Conservation (phyloP, 768 basidiomycete species). For the Pholiota microspora region DNA sequence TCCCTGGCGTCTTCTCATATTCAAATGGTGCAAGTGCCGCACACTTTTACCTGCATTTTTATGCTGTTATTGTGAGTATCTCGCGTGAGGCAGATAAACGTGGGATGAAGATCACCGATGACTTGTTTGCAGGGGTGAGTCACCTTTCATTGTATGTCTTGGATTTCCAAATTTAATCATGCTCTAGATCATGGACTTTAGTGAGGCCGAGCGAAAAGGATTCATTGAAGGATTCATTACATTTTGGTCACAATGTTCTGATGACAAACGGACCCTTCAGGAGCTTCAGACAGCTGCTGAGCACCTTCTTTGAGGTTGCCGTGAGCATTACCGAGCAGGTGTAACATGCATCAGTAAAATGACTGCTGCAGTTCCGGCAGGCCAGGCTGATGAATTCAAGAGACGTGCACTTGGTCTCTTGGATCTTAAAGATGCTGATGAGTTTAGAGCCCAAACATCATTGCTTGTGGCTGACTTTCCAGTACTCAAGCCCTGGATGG, state of each 20-base stretch:
- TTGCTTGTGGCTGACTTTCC: slow-evolving; percentile 25
- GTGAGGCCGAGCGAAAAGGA: slow-evolving; percentile 23
- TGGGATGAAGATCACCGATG: neutral
- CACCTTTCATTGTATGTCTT: slow-evolving; percentile 3
- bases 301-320: slow-evolving; percentile 23
- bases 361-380: slow-evolving; percentile 19
- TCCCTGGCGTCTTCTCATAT: no score
- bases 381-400: slow-evolving; percentile 10
- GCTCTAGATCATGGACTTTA: slow-evolving; percentile 25
- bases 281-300: slow-evolving; percentile 23
- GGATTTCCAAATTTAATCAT: slow-evolving; percentile 1
- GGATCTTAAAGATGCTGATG: neutral
- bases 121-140: slow-evolving; percentile 6
- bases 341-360: slow-evolving; percentile 26
- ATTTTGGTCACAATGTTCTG: slow-evolving; percentile 13
- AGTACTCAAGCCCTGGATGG: slow-evolving; percentile 22
- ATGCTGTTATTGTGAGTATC: slow-evolving; percentile 18
- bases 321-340: slow-evolving; percentile 26
- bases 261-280: slow-evolving; percentile 4
- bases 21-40: slow-evolving; percentile 23
- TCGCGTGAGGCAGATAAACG: slow-evolving; percentile 9
- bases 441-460: slow-evolving; percentile 12
- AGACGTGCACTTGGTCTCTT: slow-evolving; percentile 15
- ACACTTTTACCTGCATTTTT: slow-evolving; percentile 23
- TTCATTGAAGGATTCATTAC: slow-evolving; percentile 19